Percentiles rank a stretch among this genome's conserved stretches.
Conservation (phyloP, 2,329 filamentous ascomycete genomes). For the Cladosporium sp. region DNA sequence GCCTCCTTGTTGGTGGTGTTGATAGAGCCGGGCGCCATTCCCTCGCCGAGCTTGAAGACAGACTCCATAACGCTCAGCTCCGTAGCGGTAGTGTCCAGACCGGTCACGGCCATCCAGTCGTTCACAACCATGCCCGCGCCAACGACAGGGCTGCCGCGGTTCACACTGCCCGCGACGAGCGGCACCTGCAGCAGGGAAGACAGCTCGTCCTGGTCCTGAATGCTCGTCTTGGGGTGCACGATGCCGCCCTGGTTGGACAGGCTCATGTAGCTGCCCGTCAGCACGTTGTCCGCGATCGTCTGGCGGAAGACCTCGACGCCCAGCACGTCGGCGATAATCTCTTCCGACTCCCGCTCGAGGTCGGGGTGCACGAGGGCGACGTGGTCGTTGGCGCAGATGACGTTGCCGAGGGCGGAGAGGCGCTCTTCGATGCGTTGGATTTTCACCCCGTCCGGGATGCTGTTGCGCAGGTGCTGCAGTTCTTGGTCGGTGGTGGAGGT, state of each 20-base stretch:
- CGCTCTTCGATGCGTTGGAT: slow-evolving; percentile 98
- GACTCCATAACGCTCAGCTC: slow-evolving; percentile 95
- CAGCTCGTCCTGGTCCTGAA: slow-evolving; percentile 97
- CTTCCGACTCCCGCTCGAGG: slow-evolving; percentile 94
- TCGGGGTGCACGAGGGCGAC: slow-evolving; percentile 96
- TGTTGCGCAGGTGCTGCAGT: slow-evolving; percentile 93
- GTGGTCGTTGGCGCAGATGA: slow-evolving; percentile 95
- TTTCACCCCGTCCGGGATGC: slow-evolving; percentile 83
- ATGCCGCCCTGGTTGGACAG: slow-evolving; percentile 94
- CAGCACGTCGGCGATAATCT: slow-evolving; percentile 93
- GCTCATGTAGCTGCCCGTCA: slow-evolving; percentile 95
- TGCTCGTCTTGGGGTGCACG: slow-evolving; percentile 93
- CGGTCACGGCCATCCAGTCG: slow-evolving; percentile 96
- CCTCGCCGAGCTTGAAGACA: slow-evolving; percentile 89
- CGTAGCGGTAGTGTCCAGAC: slow-evolving; percentile 92
- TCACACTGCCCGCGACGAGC: slow-evolving; percentile 89
- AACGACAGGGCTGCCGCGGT: slow-evolving; percentile 90
- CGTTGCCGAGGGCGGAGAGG: slow-evolving; percentile 90
- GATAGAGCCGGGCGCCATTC: slow-evolving; percentile 68
- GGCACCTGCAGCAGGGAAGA: slow-evolving; percentile 91
- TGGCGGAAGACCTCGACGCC: slow-evolving; percentile 89
- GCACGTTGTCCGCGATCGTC: slow-evolving; percentile 94
- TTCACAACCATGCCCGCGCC: slow-evolving; percentile 96
- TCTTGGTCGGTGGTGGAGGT: slow-evolving; percentile 97
- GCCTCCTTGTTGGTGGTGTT: slow-evolving; percentile 89